Evolutionary conservation across 1,139 yeast species (phyloP).

Genomic region (Geotrichum citri-aurantii): DNA sequence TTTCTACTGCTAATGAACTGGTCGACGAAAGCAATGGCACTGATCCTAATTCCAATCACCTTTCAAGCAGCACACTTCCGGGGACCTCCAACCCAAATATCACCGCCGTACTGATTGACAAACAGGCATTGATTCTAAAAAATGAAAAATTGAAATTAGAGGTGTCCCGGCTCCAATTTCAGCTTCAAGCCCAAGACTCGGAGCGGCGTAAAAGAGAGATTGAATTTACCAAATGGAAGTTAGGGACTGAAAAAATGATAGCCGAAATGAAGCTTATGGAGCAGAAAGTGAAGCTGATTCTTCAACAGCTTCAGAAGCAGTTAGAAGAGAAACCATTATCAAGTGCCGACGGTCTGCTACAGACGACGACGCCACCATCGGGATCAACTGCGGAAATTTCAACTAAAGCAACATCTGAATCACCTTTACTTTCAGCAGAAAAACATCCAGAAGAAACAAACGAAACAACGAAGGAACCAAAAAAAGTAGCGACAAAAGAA

Average conservation of each 20-base stretch:
- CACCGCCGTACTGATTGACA: not conserved
- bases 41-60: not conserved
- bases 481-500: too few species aligned
- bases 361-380: not conserved
- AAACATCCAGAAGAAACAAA: not conserved
- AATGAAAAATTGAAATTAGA: slow-evolving; percentile 9
- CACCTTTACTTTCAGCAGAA: not conserved
- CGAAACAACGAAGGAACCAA: too few species aligned
- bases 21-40: not conserved
- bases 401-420: too few species aligned
- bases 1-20: not conserved
- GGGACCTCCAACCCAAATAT: not conserved
- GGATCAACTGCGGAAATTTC: not conserved
- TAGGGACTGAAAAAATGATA: not conserved
- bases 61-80: not conserved
- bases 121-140: slow-evolving; percentile 3
- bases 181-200: not conserved
- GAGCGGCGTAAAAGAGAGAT: slow-evolving; percentile 1
- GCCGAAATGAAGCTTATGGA: slow-evolving; percentile 9
- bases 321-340: not conserved
- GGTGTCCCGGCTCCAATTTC: slow-evolving; percentile 8
- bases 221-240: not conserved
- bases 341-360: not conserved
- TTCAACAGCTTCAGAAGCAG: not conserved
- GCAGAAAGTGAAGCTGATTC: not conserved